phyloP scores from a whole-genome alignment of 345 rosid genomes.

The Hirschfeldia incana region DNA sequence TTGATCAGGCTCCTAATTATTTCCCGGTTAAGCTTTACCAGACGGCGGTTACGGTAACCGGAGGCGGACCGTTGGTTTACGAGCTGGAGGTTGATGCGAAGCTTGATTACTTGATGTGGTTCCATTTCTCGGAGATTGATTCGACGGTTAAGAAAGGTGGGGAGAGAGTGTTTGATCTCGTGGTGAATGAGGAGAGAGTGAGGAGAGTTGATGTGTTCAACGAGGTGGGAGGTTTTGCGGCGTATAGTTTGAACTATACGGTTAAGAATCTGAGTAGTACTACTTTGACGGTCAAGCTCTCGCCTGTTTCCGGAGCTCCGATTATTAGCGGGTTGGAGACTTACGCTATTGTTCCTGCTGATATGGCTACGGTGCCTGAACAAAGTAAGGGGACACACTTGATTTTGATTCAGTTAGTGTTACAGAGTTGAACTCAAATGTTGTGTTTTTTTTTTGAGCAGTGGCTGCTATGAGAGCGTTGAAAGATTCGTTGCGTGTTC shows the following conservation, averaged over 20 bases:
- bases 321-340: conserved; percentile 83
- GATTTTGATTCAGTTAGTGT: neutral
- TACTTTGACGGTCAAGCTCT: conserved; percentile 56
- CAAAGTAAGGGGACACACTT: conserved; percentile 53
- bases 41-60: conserved; percentile 58
- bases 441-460: conserved; percentile 32
- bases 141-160: conserved; percentile 60
- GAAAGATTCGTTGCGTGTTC: conserved; percentile 84
- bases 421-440: neutral
- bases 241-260: conserved; percentile 51
- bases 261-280: conserved; percentile 66
- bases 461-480: conserved; percentile 86
- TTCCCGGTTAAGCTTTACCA: conserved; percentile 94
- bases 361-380: conserved; percentile 71
- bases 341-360: conserved; percentile 85
- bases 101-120: conserved; percentile 88
- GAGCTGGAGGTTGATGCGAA: conserved; percentile 80
- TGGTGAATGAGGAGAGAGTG: conserved; percentile 68
- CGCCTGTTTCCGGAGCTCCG: conserved; percentile 62
- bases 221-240: conserved; percentile 69
- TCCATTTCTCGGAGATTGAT: conserved; percentile 96
- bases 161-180: conserved; percentile 72
- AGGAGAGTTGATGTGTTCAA: conserved; percentile 65
- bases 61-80: conserved; percentile 52
- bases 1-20: conserved; percentile 71